Evolutionary conservation across 2,329 filamentous ascomycete genomes (phyloP), one percentile per base, ranked within the genome.

Genomic region (Westerdykella ornata): DNA sequence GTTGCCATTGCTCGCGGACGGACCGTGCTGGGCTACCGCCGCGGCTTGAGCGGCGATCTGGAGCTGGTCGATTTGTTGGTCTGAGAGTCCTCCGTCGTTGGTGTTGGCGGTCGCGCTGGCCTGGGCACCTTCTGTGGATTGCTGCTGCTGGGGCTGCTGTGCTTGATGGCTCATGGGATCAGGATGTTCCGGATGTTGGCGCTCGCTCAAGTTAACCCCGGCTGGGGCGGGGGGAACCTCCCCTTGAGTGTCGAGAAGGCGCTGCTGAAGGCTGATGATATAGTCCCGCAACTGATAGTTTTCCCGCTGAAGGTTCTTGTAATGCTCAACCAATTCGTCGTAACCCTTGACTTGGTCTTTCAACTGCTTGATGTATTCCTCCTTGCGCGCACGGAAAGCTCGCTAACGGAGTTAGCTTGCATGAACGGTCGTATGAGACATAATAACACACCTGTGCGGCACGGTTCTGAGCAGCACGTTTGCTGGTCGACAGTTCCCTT

Each of bases 321-420:
- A 88, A 42, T 78, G 80, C 48, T 85, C 78, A 52, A 88, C 85
- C 67, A 95, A 78, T 14, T 80, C 76, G 53, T 80, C 76, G 51
- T 81, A 85, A 20, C 92, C 86, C 57, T 87, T 82, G 38, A 96
- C 88, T 63, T 97, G 87, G 62, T 92, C 85, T 68, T 98, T 92
- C 5, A 98, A 77, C 65, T 94, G 94, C 72, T 94, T 94, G 67
- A 98, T 98, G 66, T 98, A 96, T 35, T 87, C 86, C 68, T 98
- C 92, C 65, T 98, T 98, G 48, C 92, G 85, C 70, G 97, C 89
- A 32, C 92, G 86, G 69, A 98, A 98, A 32, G 92, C 92, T 64
- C 92, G 81, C 90, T 98, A 51, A 16, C 7, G 14, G 12, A 3
- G 50, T 61, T 44, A 63, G 56, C 51, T 52, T 41, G 44, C 20